Conservation (phyloP, 2,329 filamentous ascomycete species). For the Botrytis byssoidea region DNA sequence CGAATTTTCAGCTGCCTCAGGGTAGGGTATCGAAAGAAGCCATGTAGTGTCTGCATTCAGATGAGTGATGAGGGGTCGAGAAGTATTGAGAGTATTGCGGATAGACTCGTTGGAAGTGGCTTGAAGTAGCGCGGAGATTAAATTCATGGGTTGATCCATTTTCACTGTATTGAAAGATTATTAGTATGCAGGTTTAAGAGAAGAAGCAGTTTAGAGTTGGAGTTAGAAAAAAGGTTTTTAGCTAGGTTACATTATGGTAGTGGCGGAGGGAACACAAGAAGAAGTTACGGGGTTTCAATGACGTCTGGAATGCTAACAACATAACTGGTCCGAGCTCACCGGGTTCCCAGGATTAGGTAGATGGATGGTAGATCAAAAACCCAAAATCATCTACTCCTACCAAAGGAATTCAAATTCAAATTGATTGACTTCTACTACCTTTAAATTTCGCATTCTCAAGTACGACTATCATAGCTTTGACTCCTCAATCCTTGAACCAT, state of each 20-base stretch:
- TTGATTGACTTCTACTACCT: too few relatives aligned
- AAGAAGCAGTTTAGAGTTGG: neutral
- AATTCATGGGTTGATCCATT: conserved; percentile 8
- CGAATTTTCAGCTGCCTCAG: conserved; percentile 30
- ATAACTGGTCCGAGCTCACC: conserved; percentile 1
- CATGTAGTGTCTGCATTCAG: conserved; percentile 67
- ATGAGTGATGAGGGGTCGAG: conserved; percentile 58
- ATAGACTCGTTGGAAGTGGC: neutral
- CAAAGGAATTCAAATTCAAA: too few relatives aligned
- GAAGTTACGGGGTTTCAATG: neutral
- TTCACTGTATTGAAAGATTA: neutral
- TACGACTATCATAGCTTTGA: too few relatives aligned
- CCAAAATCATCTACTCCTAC: too few relatives aligned
- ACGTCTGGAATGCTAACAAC: neutral
- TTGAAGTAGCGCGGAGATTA: neutral
- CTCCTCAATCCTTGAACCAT: too few relatives aligned
- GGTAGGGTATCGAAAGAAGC: conserved; percentile 63
- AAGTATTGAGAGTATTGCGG: conserved; percentile 23
- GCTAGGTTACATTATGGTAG: neutral
- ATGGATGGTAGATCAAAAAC: neutral
- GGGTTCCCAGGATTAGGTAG: neutral
- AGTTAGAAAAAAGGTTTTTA: neutral
- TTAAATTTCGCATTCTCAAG: too few relatives aligned
- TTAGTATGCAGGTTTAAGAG: neutral
- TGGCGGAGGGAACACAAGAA: neutral